These are phyloP conservation scores for Escovopsis weberi DNA, from an alignment of 2,329 filamentous ascomycete species.

Conservation along the genomic window DNA sequence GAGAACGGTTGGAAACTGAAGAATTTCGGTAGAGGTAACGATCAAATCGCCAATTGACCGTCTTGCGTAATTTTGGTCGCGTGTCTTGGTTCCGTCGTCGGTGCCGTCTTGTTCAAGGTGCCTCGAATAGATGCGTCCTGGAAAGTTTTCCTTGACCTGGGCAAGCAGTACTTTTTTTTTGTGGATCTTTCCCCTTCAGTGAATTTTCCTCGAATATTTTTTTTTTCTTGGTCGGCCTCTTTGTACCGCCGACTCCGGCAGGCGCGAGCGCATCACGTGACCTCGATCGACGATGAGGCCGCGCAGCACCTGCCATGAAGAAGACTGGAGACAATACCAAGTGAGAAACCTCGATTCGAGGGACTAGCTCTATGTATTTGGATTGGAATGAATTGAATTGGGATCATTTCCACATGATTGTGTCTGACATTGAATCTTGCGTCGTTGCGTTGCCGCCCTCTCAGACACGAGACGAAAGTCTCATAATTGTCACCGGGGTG, in stretches of 20 bases:
- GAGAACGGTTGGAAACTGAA: not conserved
- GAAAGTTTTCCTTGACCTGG: conserved; percentile 15
- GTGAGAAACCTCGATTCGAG: too few species aligned
- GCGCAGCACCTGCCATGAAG: too few species aligned
- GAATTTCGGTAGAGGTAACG: not conserved
- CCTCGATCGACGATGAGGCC: not conserved
- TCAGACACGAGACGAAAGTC: too few species aligned
- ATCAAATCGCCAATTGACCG: conserved; percentile 2
- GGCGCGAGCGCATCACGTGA: conserved; percentile 4
- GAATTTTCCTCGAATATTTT: conserved; percentile 13
- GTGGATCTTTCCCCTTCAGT: conserved; percentile 17
- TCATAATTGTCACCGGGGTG: too few species aligned
- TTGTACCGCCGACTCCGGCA: conserved; percentile 18
- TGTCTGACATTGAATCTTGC: too few species aligned
- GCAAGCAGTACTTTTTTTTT: conserved; percentile 17
- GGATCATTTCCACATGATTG: too few species aligned
- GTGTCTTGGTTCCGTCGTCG: conserved; percentile 4
- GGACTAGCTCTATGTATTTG: too few species aligned
- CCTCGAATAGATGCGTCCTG: conserved; percentile 9
- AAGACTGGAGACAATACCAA: too few species aligned
- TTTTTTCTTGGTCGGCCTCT: conserved; percentile 12
- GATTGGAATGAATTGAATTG: too few species aligned
- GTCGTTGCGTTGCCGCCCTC: too few species aligned
- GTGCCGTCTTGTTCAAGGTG: conserved; percentile 2
- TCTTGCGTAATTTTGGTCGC: conserved; percentile 3